Evolutionary conservation across 306 rosid species (phyloP), one percentile per base, ranked within the genome.

Genomic region (Rosa chinensis): DNA sequence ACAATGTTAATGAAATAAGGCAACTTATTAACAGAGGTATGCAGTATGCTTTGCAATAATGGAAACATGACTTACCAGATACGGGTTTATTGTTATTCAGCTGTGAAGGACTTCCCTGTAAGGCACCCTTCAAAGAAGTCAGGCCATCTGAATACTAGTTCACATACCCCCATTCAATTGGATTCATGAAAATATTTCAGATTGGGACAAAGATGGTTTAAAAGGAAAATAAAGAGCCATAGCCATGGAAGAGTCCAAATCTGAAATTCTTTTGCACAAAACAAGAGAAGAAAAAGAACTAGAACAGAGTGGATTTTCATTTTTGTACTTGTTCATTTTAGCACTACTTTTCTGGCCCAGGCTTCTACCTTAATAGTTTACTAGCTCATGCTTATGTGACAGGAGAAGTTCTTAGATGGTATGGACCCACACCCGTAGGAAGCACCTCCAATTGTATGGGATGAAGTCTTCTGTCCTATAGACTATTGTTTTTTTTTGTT

Each of bases 71-170:
- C 25, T 58, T 84, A 87, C 89, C 87, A 61, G 86, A 66, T 59
- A 32, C 64, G 44, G 75, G 70, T 50, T 82, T 84, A 80, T 81
- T 87, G 45, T 72, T 67, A 45, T 79, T 81, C 8, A 35, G 70
- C 49, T 73, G 67, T 43, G 87, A 62, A 71, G 47, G 69, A 79
- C 43, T 85, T 79, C 82, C 84, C 86, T 84, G 78, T 74, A 68
- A 79, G 50, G 35, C 39, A 49, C 23, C 21, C 48, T 56, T 50
- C 39, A 6, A 50, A 42, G 18, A 8, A 56, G 58, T 25, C 18
- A 59, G 45, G 25, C 44, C 69, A 12, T 59, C 23, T 10, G 42
- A 56, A 56, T 73, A 49, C 37, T 40, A 73, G 70, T 61, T 61
- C 40, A 70, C 28, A 45, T 70, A 70, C 20, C n/a, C 72, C 55